phyloP scores from a whole-genome alignment of 108 stramenopile species.

The Pseudonitzschia delicatissima region DNA sequence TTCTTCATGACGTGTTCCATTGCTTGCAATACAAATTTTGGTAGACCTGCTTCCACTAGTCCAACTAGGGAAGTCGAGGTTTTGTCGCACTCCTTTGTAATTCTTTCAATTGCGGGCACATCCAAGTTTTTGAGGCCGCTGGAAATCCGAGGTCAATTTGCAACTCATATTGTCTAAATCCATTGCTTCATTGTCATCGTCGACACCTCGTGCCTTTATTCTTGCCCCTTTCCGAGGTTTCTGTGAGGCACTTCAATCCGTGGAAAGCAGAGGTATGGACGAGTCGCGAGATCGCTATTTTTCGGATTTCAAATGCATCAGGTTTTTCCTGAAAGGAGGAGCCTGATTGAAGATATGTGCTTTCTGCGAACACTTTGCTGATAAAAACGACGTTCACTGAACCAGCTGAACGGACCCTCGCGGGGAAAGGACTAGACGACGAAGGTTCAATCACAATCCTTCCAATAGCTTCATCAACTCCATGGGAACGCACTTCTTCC shows the following conservation, averaged over 20 bases:
- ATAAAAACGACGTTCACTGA: conserved; percentile 25
- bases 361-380: conserved; percentile 20
- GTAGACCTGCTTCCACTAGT: conserved; percentile 33
- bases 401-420: conserved; percentile 7
- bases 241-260: background rate
- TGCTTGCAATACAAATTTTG: conserved; percentile 20
- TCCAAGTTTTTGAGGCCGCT: conserved; percentile 25
- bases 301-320: conserved; percentile 1
- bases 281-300: conserved; percentile 9
- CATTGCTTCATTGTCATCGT: conserved; percentile 2
- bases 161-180: background rate
- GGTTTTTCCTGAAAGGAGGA: background rate
- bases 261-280: conserved; percentile 12
- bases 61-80: conserved; percentile 19
- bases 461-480: conserved; percentile 8
- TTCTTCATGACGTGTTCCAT: conserved; percentile 18
- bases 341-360: background rate
- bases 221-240: background rate
- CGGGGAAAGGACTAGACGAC: background rate
- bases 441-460: conserved; percentile 29
- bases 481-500: background rate
- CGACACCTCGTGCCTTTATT: background rate
- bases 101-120: conserved; percentile 26
- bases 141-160: conserved; percentile 6
- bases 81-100: conserved; percentile 40